These are phyloP conservation scores for Aspergillus sp. DNA, from an alignment of 2,329 filamentous ascomycete species.

Conservation along the genomic window DNA sequence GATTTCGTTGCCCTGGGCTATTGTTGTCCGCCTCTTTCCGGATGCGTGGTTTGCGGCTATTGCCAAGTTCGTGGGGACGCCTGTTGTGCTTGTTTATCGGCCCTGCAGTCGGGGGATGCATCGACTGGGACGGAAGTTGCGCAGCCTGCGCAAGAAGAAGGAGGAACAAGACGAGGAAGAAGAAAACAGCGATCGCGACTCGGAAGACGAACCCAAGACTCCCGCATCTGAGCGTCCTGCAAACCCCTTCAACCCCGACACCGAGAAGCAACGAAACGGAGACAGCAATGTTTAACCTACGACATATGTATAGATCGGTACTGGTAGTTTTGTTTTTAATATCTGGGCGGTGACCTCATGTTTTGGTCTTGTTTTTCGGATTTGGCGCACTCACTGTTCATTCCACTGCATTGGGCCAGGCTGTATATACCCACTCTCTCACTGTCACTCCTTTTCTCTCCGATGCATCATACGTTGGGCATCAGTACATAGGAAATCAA, in stretches of 20 bases:
- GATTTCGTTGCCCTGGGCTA: conserved; percentile 78
- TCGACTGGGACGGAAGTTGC: conserved; percentile 5
- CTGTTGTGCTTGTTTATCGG: conserved; percentile 15
- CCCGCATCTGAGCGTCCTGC: not conserved
- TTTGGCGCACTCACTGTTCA: not conserved
- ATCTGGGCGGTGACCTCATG: not conserved
- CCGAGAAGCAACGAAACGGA: not conserved
- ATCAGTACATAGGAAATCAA: not conserved
- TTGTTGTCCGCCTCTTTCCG: conserved; percentile 78
- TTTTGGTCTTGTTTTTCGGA: not conserved
- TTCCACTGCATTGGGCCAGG: not conserved
- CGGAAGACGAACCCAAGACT: too few relatives aligned
- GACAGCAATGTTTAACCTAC: not conserved
- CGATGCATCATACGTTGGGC: not conserved
- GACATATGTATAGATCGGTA: not conserved
- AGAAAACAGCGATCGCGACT: not conserved
- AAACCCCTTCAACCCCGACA: not conserved
- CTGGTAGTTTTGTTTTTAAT: not conserved
- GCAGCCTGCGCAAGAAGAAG: not conserved
- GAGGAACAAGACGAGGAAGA: not conserved
- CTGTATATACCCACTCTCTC: not conserved
- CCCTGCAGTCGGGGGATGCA: conserved; percentile 11
- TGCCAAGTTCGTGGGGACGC: conserved; percentile 14
- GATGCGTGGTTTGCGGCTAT: conserved; percentile 50
- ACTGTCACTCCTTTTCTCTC: not conserved